Conservation (phyloP, 129 eudicot genomes). For the Smallanthus sonchifolius region DNA sequence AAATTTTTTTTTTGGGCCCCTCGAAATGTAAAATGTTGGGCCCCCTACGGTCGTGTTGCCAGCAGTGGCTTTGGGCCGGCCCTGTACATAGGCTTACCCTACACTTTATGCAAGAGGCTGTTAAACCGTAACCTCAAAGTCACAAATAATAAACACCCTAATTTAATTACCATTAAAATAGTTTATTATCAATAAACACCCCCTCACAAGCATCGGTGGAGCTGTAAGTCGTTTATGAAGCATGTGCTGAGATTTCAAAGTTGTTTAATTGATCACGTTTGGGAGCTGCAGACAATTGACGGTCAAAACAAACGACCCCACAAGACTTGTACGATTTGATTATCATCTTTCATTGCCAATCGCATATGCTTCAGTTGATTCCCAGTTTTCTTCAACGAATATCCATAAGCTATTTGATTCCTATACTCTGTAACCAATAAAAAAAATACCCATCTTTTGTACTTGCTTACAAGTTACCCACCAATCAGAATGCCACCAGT, state of each 20-base stretch:
- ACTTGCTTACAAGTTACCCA: slow-evolving; percentile 39
- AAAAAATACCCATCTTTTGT: background rate
- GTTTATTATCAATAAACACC: no score
- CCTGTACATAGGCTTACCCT: no score
- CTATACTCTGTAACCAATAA: background rate
- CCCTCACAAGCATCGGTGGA: no score
- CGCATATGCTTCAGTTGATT: slow-evolving; percentile 37
- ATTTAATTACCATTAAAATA: no score
- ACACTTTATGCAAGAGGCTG: no score
- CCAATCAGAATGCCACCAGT: slow-evolving; percentile 15
- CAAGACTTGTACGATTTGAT: slow-evolving; percentile 18
- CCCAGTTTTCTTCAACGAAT: slow-evolving; percentile 32
- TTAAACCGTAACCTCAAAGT: no score
- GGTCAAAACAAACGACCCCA: slow-evolving; percentile 23
- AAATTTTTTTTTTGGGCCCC: no score
- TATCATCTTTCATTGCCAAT: slow-evolving; percentile 6
- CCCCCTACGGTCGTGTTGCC: no score
- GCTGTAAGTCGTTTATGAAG: background rate
- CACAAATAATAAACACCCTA: no score
- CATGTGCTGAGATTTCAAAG: slow-evolving; percentile 6
- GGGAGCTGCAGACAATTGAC: background rate
- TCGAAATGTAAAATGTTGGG: no score
- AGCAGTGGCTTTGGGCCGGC: no score
- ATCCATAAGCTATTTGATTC: slow-evolving; percentile 23
- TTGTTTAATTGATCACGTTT: slow-evolving; percentile 6